Evolutionary conservation across 257 asterid genomes (phyloP).

Genomic region (Fraxinus pennsylvanica): DNA sequence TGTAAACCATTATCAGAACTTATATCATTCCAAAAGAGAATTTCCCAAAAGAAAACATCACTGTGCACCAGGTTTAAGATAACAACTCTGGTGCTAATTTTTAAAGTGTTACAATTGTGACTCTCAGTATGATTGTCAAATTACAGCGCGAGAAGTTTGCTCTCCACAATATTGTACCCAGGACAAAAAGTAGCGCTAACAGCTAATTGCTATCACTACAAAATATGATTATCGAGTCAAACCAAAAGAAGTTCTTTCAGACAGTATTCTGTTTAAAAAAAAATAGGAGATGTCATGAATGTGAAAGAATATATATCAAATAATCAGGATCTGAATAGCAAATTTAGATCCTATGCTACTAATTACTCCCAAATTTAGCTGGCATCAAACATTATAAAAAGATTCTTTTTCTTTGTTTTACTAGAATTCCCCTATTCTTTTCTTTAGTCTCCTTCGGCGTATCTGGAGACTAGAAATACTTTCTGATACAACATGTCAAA

Average conservation of each 20-base stretch:
- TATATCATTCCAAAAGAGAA: too few relatives aligned
- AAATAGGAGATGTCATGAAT: not conserved
- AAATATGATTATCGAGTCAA: not conserved
- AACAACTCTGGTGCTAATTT: too few relatives aligned
- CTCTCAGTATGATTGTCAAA: too few relatives aligned
- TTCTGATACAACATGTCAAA: too few relatives aligned
- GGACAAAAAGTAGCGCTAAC: not conserved
- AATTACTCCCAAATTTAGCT: not conserved
- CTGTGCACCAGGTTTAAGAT: not conserved
- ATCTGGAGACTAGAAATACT: too few relatives aligned
- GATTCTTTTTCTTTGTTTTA: too few relatives aligned
- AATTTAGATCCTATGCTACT: too few relatives aligned
- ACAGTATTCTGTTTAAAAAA: not conserved
- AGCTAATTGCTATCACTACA: not conserved
- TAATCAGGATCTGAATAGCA: not conserved
- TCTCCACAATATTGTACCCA: not conserved
- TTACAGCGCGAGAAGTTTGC: not conserved
- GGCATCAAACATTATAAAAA: not conserved
- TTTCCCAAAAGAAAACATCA: not conserved
- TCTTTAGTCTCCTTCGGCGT: too few relatives aligned
- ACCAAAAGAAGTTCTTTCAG: not conserved
- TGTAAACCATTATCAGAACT: too few relatives aligned
- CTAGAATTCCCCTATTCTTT: too few relatives aligned
- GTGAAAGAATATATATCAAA: not conserved
- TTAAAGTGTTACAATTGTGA: too few relatives aligned